Evolutionary conservation across 495 filamentous ascomycete species (phyloP), one percentile per base, ranked within the genome.

Genomic region (Penicillium lividum): DNA sequence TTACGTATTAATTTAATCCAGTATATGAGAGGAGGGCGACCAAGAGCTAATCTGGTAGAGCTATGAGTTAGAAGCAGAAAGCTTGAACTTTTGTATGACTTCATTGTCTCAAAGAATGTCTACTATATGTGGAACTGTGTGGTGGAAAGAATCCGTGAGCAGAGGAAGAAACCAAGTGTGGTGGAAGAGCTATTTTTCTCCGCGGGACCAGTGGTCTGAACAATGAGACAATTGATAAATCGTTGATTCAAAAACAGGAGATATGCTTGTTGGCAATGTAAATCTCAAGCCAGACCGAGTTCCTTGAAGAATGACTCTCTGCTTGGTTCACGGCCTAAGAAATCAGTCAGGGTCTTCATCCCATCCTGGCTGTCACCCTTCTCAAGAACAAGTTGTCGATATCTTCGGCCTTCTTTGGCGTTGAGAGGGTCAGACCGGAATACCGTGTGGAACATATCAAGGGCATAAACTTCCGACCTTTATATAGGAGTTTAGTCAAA

Each of bases 321-420:
- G 16, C 18, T 46, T 25, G 44, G 18, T 46, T 46, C 44, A 8
- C 44, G 16, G 13, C 44, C 44, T 28, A 46, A 11, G 44, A 46
- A 46, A 46, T 46, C 44, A 28, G 18, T 46, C 44, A 46, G 22
- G 5, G 44, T 46, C 22, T 46, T 25, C 44, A 46, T 46, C 18
- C 0, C 0, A 25, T 25, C 18, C 44, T 46, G 44, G 22, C 44
- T 46, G 18, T 28, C 44, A 27, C 44, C 44, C 22, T 46, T 46
- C 18, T 28, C 44, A 28, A 46, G 44, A 28, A 28, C 44, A 7
- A 46, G 4, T 0, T 13, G 18, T 9, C 44, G 44, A 28, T 46
- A 46, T 46, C 18, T 28, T 25, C 44, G 44, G 18, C 44, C 44
- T 10, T 46, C 18, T 46, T 46, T 28, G 5, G 18, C 18, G 44